Percentiles rank a stretch among this genome's conserved stretches.
Conservation (phyloP, 345 rosid genomes). For the Populus ilicifolia region DNA sequence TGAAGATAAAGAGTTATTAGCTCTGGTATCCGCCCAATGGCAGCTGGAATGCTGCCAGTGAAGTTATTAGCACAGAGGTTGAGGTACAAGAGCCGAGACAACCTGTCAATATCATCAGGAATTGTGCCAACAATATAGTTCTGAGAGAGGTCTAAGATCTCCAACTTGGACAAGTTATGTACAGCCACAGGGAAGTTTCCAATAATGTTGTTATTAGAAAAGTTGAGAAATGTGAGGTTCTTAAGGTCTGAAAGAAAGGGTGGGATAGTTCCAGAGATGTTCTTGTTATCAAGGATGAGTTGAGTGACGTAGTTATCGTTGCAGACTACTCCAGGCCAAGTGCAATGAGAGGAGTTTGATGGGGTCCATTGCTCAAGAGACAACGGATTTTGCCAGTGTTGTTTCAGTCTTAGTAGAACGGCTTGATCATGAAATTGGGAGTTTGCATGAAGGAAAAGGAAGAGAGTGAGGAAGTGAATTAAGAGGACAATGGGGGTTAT, state of each 20-base stretch:
- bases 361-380: constrained; percentile 39
- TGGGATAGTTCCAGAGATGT: constrained; percentile 50
- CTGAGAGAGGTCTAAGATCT: constrained; percentile 62
- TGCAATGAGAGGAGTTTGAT: constrained; percentile 38
- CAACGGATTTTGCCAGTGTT: constrained; percentile 40
- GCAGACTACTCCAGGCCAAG: constrained; percentile 54
- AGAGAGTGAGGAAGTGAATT: not conserved
- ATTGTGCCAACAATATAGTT: constrained; percentile 61
- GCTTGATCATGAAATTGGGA: constrained; percentile 9
- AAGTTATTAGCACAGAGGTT: constrained; percentile 34
- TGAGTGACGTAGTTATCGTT: constrained; percentile 32
- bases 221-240: constrained; percentile 31
- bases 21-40: constrained; percentile 31
- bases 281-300: constrained; percentile 37
- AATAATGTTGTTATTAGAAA: constrained; percentile 30
- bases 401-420: constrained; percentile 35
- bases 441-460: too few relatives aligned
- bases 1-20: constrained; percentile 29
- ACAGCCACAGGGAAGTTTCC: constrained; percentile 43
- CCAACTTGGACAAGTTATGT: constrained; percentile 46
- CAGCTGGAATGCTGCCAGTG: constrained; percentile 38
- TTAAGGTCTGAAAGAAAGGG: constrained; percentile 57
- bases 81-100: constrained; percentile 36
- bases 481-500: not conserved
- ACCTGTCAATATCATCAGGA: constrained; percentile 46